phyloP scores from a whole-genome alignment of 768 basidiomycete genomes.

The Podaxis sp. region DNA sequence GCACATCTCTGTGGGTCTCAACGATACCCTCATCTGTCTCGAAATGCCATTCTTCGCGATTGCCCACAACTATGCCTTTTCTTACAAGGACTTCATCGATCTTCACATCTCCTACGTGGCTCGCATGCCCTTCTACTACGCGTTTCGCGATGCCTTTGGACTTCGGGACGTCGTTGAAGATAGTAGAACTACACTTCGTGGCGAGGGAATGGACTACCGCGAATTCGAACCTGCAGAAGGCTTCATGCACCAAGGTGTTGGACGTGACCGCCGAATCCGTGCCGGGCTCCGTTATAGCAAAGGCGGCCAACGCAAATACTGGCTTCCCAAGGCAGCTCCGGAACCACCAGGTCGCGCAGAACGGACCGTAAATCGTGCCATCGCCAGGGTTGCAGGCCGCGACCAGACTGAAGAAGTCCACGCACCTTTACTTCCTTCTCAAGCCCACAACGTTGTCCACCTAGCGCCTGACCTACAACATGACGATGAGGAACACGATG shows the following conservation, averaged over 20 bases:
- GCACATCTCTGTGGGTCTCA: slow-evolving; percentile 87
- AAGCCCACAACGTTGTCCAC: slow-evolving; percentile 66
- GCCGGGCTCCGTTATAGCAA: slow-evolving; percentile 90
- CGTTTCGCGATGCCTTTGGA: slow-evolving; percentile 87
- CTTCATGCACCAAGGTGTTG: slow-evolving; percentile 85
- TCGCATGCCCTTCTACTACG: slow-evolving; percentile 86
- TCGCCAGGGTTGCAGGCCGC: slow-evolving; percentile 38
- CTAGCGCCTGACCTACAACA: slow-evolving; percentile 52
- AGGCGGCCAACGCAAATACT: slow-evolving; percentile 93
- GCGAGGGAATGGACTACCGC: slow-evolving; percentile 92
- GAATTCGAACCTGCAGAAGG: slow-evolving; percentile 97
- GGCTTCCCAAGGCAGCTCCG: slow-evolving; percentile 74
- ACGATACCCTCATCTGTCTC: slow-evolving; percentile 88
- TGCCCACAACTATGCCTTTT: slow-evolving; percentile 94
- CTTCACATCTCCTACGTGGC: slow-evolving; percentile 61
- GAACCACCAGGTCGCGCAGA: slow-evolving; percentile 38
- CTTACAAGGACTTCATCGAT: slow-evolving; percentile 82
- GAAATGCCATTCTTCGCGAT: slow-evolving; percentile 98
- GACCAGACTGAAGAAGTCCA: slow-evolving; percentile 57
- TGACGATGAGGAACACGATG: slow-evolving; percentile 36
- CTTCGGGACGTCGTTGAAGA: slow-evolving; percentile 86
- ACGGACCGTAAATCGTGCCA: slow-evolving; percentile 39
- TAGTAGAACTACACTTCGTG: slow-evolving; percentile 74
- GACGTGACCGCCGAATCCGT: slow-evolving; percentile 80
- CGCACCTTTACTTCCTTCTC: slow-evolving; percentile 69